These are phyloP conservation scores for Phytophthora idaei DNA, from an alignment of 352 stramenopile genomes.

Conservation along the genomic window DNA sequence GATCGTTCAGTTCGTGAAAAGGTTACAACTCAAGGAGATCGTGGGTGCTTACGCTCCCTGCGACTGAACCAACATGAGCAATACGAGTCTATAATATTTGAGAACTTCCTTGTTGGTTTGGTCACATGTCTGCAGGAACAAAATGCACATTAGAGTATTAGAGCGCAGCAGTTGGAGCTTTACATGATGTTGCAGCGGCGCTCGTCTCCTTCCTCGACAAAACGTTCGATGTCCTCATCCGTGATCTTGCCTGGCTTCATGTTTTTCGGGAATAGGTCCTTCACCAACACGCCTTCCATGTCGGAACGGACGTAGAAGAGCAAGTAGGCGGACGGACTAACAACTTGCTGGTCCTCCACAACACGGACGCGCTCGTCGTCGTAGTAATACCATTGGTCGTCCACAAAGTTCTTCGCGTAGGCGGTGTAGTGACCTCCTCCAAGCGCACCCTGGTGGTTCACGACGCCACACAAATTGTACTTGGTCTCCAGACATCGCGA, in stretches of 20 bases:
- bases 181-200: slow-evolving; percentile 87
- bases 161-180: slow-evolving; percentile 11
- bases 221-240: slow-evolving; percentile 89
- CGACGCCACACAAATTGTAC: slow-evolving; percentile 89
- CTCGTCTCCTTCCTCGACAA: slow-evolving; percentile 85
- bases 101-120: slow-evolving; percentile 32
- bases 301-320: slow-evolving; percentile 93
- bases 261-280: slow-evolving; percentile 88
- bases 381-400: slow-evolving; percentile 92
- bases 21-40: slow-evolving; percentile 77
- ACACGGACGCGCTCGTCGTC: slow-evolving; percentile 89
- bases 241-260: slow-evolving; percentile 87
- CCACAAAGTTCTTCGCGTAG: slow-evolving; percentile 89
- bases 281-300: slow-evolving; percentile 81
- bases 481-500: slow-evolving; percentile 87
- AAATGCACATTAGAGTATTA: slow-evolving; percentile 21
- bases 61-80: slow-evolving; percentile 39
- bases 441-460: slow-evolving; percentile 89
- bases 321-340: slow-evolving; percentile 89
- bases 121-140: slow-evolving; percentile 25
- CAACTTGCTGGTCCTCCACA: slow-evolving; percentile 86
- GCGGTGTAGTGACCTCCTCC: slow-evolving; percentile 89
- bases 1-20: slow-evolving; percentile 72
- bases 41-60: slow-evolving; percentile 70
- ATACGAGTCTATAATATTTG: slow-evolving; percentile 45